Evolutionary conservation across 2,329 filamentous ascomycete genomes (phyloP).

Genomic region (Pseudogymnoascus sp.): DNA sequence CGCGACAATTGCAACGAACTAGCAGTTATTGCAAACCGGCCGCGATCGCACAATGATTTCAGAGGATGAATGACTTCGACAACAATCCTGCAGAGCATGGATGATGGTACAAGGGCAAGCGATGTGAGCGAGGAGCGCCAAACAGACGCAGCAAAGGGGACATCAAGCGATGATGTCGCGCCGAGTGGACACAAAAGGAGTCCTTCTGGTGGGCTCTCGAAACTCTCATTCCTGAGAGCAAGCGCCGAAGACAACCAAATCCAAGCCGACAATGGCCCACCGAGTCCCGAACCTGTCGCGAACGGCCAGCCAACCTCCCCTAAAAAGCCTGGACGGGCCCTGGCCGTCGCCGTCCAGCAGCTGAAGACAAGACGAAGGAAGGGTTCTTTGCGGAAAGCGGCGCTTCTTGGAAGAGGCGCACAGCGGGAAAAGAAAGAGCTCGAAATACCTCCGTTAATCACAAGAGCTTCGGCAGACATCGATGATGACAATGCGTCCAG

Average conservation of each 20-base stretch:
- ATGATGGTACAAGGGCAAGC: constrained; percentile 10
- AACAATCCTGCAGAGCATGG: constrained; percentile 12
- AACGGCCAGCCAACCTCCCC: constrained; percentile 23
- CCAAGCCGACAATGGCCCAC: constrained; percentile 20
- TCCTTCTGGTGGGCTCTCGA: constrained; percentile 52
- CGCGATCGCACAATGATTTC: constrained; percentile 5
- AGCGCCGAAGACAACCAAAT: constrained; percentile 33
- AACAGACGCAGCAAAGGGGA: constrained; percentile 1
- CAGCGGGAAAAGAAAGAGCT: constrained; percentile 53
- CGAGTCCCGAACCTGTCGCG: constrained; percentile 27
- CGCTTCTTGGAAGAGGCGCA: constrained; percentile 68
- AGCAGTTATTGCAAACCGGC: neutral
- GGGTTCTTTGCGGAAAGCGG: constrained; percentile 82
- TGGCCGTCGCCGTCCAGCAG: constrained; percentile 34
- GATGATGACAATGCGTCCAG: constrained; percentile 17
- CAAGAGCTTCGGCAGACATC: constrained; percentile 28
- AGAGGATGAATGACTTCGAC: constrained; percentile 8
- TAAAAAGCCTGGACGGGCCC: constrained; percentile 27
- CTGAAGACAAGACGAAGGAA: constrained; percentile 62
- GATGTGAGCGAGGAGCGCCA: constrained; percentile 9
- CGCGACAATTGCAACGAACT: neutral
- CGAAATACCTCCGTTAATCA: constrained; percentile 29
- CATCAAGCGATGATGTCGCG: constrained; percentile 2
- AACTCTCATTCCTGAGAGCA: constrained; percentile 61
- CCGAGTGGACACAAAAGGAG: constrained; percentile 25